Conservation (phyloP, 345 rosid species). For the Euclidium syriacum region DNA sequence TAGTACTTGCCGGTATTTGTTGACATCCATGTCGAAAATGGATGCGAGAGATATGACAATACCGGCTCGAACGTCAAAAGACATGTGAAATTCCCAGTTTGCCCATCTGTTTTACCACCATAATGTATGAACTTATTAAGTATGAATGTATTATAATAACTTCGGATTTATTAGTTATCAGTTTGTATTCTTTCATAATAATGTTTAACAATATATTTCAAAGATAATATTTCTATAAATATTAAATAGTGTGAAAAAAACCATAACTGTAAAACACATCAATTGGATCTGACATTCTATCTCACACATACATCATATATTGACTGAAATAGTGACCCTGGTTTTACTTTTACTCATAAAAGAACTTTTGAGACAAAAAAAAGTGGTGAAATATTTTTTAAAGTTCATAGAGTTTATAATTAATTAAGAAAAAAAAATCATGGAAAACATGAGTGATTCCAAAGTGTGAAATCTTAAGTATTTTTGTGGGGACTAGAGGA, state of each 20-base stretch:
- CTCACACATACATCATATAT: background rate
- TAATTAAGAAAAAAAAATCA: too few species aligned
- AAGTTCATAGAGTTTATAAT: too few species aligned
- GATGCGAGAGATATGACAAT: conserved; percentile 45
- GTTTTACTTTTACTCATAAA: background rate
- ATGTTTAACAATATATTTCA: background rate
- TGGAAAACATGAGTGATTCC: background rate
- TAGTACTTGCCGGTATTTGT: conserved; percentile 37
- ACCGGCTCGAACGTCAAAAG: conserved; percentile 47
- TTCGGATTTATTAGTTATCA: background rate
- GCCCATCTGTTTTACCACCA: conserved; percentile 37
- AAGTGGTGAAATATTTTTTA: background rate
- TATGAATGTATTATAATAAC: background rate
- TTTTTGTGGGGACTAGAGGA: background rate
- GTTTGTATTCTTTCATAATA: background rate
- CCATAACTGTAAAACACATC: background rate
- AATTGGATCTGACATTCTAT: background rate
- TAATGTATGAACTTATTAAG: background rate
- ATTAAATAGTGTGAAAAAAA: background rate
- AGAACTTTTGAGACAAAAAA: too few species aligned
- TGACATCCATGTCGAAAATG: conserved; percentile 38
- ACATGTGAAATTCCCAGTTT: conserved; percentile 52
- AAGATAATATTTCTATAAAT: background rate
- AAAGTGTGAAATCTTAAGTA: background rate
- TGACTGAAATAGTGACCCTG: background rate